These are phyloP conservation scores for Begonia fuchsioides DNA, from an alignment of 306 rosid genomes.

Conservation along the genomic window DNA sequence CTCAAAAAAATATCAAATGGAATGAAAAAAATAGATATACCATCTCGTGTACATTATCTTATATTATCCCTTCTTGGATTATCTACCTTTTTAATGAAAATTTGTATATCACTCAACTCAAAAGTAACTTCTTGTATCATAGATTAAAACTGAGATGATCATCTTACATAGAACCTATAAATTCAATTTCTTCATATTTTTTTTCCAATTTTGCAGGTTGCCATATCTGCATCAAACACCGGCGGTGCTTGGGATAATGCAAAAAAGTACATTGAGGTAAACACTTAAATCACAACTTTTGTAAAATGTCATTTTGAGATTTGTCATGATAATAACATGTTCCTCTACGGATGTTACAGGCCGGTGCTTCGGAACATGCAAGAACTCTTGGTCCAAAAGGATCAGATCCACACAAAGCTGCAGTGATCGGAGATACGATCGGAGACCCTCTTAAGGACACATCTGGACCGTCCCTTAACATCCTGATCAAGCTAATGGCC, in stretches of 20 bases:
- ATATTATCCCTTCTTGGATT: too few species aligned
- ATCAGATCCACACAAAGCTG: conserved; percentile 84
- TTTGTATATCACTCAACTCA: too few species aligned
- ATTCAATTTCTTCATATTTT: too few species aligned
- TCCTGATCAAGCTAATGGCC: conserved; percentile 94
- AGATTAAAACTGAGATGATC: too few species aligned
- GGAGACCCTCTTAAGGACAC: conserved; percentile 97
- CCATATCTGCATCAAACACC: conserved; percentile 97
- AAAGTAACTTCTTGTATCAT: too few species aligned
- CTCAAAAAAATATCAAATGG: too few species aligned
- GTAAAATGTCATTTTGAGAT: neutral
- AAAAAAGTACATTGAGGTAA: conserved; percentile 91
- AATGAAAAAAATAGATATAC: too few species aligned
- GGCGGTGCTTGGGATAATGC: conserved; percentile 99
- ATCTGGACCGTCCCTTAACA: conserved; percentile 95
- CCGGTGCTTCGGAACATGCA: conserved; percentile 87
- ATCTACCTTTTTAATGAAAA: too few species aligned
- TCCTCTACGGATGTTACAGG: conserved; percentile 19
- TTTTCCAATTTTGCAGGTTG: conserved; percentile 27
- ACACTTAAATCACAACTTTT: neutral
- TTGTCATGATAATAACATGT: neutral
- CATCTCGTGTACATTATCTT: too few species aligned
- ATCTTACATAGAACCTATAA: too few species aligned
- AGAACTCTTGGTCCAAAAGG: conserved; percentile 89
- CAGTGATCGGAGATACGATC: conserved; percentile 93